A percentile compares a stretch with the other conserved stretches of the same genome.
Conservation (phyloP, 164 flowering plant species). For the Litsea cubeba region DNA sequence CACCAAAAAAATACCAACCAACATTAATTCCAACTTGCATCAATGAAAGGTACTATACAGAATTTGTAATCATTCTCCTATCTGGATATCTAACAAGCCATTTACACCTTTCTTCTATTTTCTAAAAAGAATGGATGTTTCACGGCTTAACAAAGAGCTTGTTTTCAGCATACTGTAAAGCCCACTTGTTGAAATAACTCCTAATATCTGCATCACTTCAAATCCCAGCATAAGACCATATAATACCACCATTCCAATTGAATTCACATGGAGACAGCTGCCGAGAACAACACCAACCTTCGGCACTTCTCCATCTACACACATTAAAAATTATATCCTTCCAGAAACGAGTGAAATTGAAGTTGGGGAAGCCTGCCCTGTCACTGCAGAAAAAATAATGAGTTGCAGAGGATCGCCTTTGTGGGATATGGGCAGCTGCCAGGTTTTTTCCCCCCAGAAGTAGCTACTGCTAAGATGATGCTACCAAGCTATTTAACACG, state of each 20-base stretch:
- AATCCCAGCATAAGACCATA: not conserved
- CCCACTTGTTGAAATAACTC: not conserved
- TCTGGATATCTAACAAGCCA: constrained; percentile 4
- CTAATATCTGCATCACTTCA: not conserved
- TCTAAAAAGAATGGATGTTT: constrained; percentile 11
- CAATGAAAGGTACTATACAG: not conserved
- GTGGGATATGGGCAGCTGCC: not conserved
- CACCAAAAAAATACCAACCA: no score
- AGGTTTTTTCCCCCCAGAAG: not conserved
- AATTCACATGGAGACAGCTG: constrained; percentile 1
- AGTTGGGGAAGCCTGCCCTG: not conserved
- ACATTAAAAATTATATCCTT: not conserved
- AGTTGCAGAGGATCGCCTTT: not conserved
- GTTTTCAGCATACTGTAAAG: not conserved
- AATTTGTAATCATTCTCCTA: not conserved
- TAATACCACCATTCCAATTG: not conserved
- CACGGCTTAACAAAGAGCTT: not conserved
- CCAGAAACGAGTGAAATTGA: not conserved
- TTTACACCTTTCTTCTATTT: constrained; percentile 9
- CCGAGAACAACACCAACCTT: not conserved
- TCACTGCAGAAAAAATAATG: not conserved
- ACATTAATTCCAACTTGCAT: not conserved
- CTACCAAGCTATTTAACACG: constrained; percentile 51
- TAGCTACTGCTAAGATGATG: not conserved
- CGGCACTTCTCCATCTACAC: not conserved